Percentiles rank a stretch among this genome's conserved stretches.
These are phyloP conservation scores for Prunella vulgaris DNA, from an alignment of 257 asterid genomes.

Conservation along the genomic window DNA sequence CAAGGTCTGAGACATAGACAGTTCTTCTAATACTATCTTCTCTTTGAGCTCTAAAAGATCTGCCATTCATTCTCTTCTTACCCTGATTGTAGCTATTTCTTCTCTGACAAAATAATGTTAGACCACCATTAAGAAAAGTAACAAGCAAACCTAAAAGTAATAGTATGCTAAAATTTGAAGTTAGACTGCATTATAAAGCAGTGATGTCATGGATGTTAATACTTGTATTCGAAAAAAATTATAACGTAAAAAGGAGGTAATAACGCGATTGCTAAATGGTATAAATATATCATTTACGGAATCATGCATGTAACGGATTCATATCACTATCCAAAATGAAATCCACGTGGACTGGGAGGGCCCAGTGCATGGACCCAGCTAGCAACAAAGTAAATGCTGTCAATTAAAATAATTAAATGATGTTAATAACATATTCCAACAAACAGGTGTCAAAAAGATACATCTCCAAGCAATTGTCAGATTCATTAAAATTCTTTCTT, in stretches of 20 bases:
- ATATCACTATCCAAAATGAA: neutral
- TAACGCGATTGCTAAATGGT: neutral
- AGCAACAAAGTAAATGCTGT: neutral
- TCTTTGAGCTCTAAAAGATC: conserved; percentile 79
- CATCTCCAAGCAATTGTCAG: neutral
- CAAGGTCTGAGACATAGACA: conserved; percentile 86
- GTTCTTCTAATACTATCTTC: conserved; percentile 89
- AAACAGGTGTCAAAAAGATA: neutral
- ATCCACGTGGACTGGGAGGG: neutral
- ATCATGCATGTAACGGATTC: neutral
- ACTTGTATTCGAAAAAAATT: neutral
- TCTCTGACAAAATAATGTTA: conserved; percentile 43
- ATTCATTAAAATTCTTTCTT: conserved; percentile 7
- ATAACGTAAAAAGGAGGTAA: neutral
- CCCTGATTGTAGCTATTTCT: conserved; percentile 58
- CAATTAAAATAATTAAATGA: neutral
- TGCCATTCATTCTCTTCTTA: conserved; percentile 57
- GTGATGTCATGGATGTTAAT: neutral
- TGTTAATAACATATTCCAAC: neutral
- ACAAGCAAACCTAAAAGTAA: neutral
- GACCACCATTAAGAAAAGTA: neutral
- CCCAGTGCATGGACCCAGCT: too few relatives aligned
- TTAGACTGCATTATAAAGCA: neutral
- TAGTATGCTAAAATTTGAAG: neutral
- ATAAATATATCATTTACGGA: neutral